Evolutionary conservation across 2,329 filamentous ascomycete genomes (phyloP).

Genomic region (Cladorrhinum sp.): DNA sequence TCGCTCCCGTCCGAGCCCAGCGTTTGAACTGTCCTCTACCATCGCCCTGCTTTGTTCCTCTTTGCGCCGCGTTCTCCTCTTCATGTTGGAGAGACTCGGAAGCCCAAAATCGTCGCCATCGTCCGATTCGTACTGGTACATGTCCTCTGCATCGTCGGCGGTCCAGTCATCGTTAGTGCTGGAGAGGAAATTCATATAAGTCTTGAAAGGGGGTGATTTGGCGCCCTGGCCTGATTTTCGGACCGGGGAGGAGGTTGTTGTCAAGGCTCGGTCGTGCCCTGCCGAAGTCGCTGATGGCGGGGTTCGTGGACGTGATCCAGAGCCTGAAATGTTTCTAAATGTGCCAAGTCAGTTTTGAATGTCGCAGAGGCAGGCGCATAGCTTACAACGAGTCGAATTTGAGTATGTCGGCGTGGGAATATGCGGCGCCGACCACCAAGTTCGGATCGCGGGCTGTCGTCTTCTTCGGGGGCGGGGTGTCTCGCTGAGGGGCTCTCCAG

Average conservation of each 20-base stretch:
- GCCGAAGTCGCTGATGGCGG: constrained; percentile 62
- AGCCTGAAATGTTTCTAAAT: constrained; percentile 56
- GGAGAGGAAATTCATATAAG: constrained; percentile 77
- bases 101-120: constrained; percentile 95
- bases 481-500: constrained; percentile 65
- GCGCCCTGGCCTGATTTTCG: constrained; percentile 50
- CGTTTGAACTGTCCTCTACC: constrained; percentile 34
- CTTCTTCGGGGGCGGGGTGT: constrained; percentile 51
- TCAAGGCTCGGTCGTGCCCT: constrained; percentile 50
- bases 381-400: constrained; percentile 78
- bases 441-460: constrained; percentile 56
- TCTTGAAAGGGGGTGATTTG: constrained; percentile 65
- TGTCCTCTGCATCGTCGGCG: constrained; percentile 68
- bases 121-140: constrained; percentile 78
- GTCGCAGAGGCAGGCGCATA: not conserved
- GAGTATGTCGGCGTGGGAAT: constrained; percentile 93
- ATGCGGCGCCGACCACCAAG: constrained; percentile 87
- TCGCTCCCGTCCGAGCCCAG: constrained; percentile 43
- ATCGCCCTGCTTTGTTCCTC: constrained; percentile 41
- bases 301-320: constrained; percentile 68
- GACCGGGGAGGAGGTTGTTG: constrained; percentile 57
- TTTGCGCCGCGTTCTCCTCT: constrained; percentile 62
- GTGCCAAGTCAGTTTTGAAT: constrained; percentile 10
- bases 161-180: constrained; percentile 82
- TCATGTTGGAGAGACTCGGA: constrained; percentile 88